Evolutionary conservation across 305 asterid genomes (phyloP).

Genomic region (Fraxinus paxiana): DNA sequence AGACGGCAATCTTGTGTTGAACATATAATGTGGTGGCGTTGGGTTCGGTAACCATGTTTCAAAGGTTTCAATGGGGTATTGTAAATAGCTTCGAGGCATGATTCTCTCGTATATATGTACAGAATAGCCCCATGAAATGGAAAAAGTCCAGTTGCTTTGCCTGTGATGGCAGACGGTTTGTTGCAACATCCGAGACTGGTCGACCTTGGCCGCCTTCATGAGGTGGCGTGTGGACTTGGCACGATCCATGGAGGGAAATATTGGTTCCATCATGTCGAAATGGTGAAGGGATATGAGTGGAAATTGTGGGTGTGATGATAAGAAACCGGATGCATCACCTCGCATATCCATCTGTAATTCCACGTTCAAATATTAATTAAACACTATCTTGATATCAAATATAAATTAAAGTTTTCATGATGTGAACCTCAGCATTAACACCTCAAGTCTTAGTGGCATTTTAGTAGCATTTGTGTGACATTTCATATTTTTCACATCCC

Average conservation of each 20-base stretch:
- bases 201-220: slow-evolving; percentile 37
- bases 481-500: neutral
- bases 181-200: slow-evolving; percentile 43
- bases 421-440: neutral
- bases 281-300: slow-evolving; percentile 48
- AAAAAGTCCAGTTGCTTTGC: slow-evolving; percentile 36
- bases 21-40: slow-evolving; percentile 31
- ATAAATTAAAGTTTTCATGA: neutral
- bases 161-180: slow-evolving; percentile 42
- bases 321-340: slow-evolving; percentile 38
- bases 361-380: neutral
- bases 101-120: slow-evolving; percentile 39
- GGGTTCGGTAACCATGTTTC: slow-evolving; percentile 11
- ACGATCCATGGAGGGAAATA: slow-evolving; percentile 34
- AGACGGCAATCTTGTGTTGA: slow-evolving; percentile 36
- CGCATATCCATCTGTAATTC: slow-evolving; percentile 34
- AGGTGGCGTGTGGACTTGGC: slow-evolving; percentile 33
- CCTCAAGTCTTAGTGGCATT: neutral
- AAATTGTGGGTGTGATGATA: slow-evolving; percentile 39
- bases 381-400: neutral
- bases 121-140: slow-evolving; percentile 55
- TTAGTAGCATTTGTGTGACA: neutral
- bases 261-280: slow-evolving; percentile 35
- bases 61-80: slow-evolving; percentile 43
- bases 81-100: slow-evolving; percentile 36